Conservation (phyloP, 2,329 filamentous ascomycete species). For the Phialemonium atrogriseum region DNA sequence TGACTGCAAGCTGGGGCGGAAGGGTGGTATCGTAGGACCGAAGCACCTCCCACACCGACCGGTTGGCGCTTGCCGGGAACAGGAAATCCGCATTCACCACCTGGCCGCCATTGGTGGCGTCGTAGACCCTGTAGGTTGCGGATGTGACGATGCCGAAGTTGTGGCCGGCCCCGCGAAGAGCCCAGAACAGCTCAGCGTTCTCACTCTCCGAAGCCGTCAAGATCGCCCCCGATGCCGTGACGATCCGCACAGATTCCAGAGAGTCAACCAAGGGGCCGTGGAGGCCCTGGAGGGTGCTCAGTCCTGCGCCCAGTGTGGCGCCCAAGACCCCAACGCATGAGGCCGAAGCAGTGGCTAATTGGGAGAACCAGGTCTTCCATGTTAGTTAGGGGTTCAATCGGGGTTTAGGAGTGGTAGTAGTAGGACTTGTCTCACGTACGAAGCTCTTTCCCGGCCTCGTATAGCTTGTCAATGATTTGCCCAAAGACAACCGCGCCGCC, state of each 20-base stretch:
- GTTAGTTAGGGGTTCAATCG: not conserved
- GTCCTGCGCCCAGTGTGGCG: not conserved
- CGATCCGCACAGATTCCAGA: not conserved
- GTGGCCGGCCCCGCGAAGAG: conserved; percentile 6
- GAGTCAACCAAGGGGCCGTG: not conserved
- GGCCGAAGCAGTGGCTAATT: not conserved
- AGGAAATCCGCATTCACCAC: conserved; percentile 5
- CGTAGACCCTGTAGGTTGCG: not conserved
- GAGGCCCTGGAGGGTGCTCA: not conserved
- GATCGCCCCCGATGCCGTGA: not conserved
- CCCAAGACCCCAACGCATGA: not conserved
- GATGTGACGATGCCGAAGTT: conserved; percentile 8
- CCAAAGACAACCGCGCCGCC: not conserved
- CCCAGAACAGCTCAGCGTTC: conserved; percentile 8
- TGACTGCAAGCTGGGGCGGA: conserved; percentile 4
- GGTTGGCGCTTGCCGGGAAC: conserved; percentile 2
- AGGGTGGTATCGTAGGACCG: conserved; percentile 1
- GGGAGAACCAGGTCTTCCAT: not conserved
- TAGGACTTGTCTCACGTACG: too few relatives aligned
- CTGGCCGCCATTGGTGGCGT: conserved; percentile 7
- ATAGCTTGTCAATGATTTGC: not conserved
- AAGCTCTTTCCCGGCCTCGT: not conserved
- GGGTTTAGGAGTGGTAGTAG: too few relatives aligned
- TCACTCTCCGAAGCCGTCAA: not conserved
- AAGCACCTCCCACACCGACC: conserved; percentile 2